These are phyloP conservation scores for Achlya hypogyna DNA, from an alignment of 352 stramenopile species.

Conservation along the genomic window DNA sequence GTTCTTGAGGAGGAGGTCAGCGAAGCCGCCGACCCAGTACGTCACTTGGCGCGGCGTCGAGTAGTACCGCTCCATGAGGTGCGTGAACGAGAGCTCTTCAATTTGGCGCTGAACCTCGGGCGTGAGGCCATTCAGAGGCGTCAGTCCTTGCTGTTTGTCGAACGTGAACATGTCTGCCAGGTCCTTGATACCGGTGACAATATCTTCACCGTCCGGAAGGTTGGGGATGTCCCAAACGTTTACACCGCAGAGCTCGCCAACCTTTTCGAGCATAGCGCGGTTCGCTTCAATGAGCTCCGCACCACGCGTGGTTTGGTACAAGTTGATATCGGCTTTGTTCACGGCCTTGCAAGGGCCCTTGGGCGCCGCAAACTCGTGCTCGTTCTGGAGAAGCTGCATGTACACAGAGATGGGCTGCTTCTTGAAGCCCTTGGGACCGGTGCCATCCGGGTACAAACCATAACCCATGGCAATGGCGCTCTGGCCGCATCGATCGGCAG, in stretches of 20 bases:
- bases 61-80: constrained; percentile 83
- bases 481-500: constrained; percentile 69
- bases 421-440: constrained; percentile 49
- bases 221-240: constrained; percentile 44
- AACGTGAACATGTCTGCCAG: constrained; percentile 80
- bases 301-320: constrained; percentile 46
- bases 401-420: constrained; percentile 72
- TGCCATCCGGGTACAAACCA: constrained; percentile 73
- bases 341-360: constrained; percentile 60
- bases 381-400: constrained; percentile 76
- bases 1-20: constrained; percentile 50
- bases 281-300: constrained; percentile 50
- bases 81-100: constrained; percentile 63
- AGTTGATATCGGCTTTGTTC: constrained; percentile 38
- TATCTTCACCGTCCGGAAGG: constrained; percentile 51
- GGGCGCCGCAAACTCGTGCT: constrained; percentile 75
- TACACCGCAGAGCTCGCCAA: constrained; percentile 53
- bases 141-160: constrained; percentile 55
- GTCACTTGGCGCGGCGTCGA: constrained; percentile 65
- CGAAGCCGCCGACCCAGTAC: constrained; percentile 77
- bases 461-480: constrained; percentile 65
- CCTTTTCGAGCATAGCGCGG: constrained; percentile 37
- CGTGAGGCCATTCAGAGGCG: constrained; percentile 41
- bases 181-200: constrained; percentile 71
- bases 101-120: constrained; percentile 40